Conservation (phyloP, 1,284 basidiomycete species). For the Trichosporon sp. region DNA sequence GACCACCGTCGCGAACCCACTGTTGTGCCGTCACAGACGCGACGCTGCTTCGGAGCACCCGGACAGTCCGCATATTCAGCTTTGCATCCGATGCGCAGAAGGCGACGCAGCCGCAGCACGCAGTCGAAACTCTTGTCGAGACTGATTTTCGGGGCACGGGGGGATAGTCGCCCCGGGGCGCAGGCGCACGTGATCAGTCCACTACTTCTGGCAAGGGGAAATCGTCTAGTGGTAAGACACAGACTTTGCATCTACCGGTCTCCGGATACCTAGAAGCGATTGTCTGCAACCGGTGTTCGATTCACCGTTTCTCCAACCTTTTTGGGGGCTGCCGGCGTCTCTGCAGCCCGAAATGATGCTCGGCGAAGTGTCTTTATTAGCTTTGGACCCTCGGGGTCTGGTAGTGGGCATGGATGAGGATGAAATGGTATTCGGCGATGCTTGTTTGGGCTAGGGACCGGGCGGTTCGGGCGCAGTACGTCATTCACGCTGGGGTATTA, state of each 20-base stretch:
- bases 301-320: slow-evolving; percentile 17
- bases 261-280: neutral
- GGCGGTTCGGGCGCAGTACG: neutral
- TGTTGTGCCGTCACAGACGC: neutral
- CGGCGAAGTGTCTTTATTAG: neutral
- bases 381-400: neutral
- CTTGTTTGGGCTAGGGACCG: neutral
- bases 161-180: neutral
- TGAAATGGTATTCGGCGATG: neutral
- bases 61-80: neutral
- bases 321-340: neutral
- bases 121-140: neutral
- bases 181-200: slow-evolving; percentile 8
- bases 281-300: slow-evolving; percentile 20
- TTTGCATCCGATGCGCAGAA: neutral
- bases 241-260: slow-evolving; percentile 3
- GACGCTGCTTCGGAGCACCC: neutral
- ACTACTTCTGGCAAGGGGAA: neutral
- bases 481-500: neutral
- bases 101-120: neutral
- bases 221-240: slow-evolving; percentile 20
- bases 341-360: neutral
- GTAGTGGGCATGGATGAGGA: neutral
- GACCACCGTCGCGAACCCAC: neutral
- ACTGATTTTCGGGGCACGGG: neutral